Conservation (phyloP, 1,284 basidiomycete species). For the Phylloboletellus chloephorus region DNA sequence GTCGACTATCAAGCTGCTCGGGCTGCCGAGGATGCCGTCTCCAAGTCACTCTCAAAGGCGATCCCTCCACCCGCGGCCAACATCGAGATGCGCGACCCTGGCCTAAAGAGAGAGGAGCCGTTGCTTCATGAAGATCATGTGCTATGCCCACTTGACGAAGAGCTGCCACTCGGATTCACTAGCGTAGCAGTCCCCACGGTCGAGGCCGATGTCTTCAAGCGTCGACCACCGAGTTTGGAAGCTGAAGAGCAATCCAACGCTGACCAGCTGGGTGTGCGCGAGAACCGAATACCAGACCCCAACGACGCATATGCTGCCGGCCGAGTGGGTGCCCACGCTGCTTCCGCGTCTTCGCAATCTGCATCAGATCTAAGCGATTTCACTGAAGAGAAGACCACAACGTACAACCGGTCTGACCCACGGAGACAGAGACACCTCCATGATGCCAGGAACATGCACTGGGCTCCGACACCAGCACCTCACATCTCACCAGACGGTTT, state of each 20-base stretch:
- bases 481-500: constrained; percentile 73
- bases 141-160: constrained; percentile 49
- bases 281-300: constrained; percentile 19
- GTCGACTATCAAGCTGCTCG: constrained; percentile 36
- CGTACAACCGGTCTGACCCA: constrained; percentile 45
- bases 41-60: constrained; percentile 34
- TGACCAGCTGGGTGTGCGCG: constrained; percentile 18
- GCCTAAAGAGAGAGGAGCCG: constrained; percentile 27
- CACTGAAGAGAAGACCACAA: constrained; percentile 47
- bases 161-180: constrained; percentile 54
- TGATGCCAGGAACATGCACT: constrained; percentile 50
- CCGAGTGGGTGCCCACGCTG: constrained; percentile 36
- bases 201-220: constrained; percentile 62
- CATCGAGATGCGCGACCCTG: constrained; percentile 1
- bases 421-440: constrained; percentile 59
- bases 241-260: constrained; percentile 35
- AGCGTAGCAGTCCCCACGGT: constrained; percentile 64
- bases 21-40: constrained; percentile 37
- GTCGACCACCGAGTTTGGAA: constrained; percentile 29
- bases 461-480: constrained; percentile 63
- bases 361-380: constrained; percentile 42
- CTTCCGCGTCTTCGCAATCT: constrained; percentile 44
- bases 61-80: constrained; percentile 32
- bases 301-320: constrained; percentile 38
- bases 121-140: constrained; percentile 47